Percentiles rank a stretch among this genome's conserved stretches.
These are phyloP conservation scores for Syzygium aqueum DNA, from an alignment of 345 rosid species.

Conservation along the genomic window DNA sequence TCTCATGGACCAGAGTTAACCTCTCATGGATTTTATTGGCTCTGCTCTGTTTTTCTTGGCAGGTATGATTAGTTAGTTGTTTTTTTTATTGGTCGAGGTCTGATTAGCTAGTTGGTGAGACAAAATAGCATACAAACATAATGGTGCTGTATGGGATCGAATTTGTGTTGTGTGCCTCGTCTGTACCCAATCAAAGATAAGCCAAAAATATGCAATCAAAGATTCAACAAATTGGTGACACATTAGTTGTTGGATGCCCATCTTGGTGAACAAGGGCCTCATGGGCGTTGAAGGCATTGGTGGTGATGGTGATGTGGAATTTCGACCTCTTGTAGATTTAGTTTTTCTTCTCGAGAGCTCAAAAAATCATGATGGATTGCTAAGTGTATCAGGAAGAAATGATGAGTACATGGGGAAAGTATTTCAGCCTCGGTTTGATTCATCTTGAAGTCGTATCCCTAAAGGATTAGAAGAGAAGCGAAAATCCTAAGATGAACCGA, in stretches of 20 bases:
- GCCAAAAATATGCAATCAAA: neutral
- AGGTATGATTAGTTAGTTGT: too few species aligned
- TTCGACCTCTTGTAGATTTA: neutral
- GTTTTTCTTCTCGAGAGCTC: neutral
- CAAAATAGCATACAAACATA: too few species aligned
- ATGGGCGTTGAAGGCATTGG: neutral
- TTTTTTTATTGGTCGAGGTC: too few species aligned
- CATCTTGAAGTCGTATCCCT: neutral
- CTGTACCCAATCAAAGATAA: neutral
- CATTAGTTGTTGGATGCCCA: neutral
- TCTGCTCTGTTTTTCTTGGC: too few species aligned
- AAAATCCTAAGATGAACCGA: neutral
- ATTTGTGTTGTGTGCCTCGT: neutral
- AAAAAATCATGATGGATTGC: neutral
- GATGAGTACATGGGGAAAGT: neutral
- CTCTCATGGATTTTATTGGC: too few species aligned
- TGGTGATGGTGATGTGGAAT: neutral
- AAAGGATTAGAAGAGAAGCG: neutral
- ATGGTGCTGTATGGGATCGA: neutral
- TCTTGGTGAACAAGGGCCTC: neutral
- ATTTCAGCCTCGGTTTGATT: neutral
- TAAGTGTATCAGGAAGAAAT: neutral
- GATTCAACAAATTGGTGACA: neutral
- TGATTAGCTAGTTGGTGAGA: too few species aligned
- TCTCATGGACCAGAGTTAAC: too few species aligned